Base-by-base conservation (phyloP, 2,329 filamentous ascomycete genomes). In the Atkinsonella texensis region DNA sequence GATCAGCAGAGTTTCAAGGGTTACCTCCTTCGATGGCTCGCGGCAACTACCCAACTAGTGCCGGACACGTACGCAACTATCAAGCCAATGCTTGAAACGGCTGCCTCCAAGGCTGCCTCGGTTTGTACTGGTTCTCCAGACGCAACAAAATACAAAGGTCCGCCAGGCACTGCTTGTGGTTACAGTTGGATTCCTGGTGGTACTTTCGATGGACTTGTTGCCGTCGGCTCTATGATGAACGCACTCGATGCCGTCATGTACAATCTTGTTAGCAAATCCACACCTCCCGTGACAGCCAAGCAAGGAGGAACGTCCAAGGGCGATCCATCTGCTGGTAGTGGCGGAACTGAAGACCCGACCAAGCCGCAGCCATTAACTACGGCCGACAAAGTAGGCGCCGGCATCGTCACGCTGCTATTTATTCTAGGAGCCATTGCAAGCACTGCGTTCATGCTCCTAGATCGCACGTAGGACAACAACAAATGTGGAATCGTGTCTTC, bases 1-100 rank as follows among this genome's bases (percentile, higher is more conserved):
- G 85, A 89, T 64, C 84, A 89, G 68, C 76, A 77, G 60, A 81
- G 76, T 46, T 89, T 89, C 79, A 89, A 89, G 68, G 85, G 83
- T 11, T 89, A 87, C 64, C 71, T 88, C 28, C 68, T 79, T 28
- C 81, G 85, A 44, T 89, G 83, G 79, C 67, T 84, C 62, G 74
- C 79, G 1, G 70, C 69, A 17, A 75, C 78, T 1, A 67, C 73
- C 7, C 73, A 77, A 62, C 63, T 83, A 59, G 79, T 75, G 1
- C 76, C 80, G 1, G 71, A 73, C 56, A 77, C 74, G 1, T 69
- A 66, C 53, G 65, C 72, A 47, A 66, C 62, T 4, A 75, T 84
- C 55, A 69, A 71, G 59, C 70, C 73, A 5, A 66, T 80, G n/a
- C 64, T 85, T 43, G 62, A 65, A 33, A 63, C 68, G n/a, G 74